phyloP scores from a whole-genome alignment of 257 asterid genomes.

The Solanum virginianum region DNA sequence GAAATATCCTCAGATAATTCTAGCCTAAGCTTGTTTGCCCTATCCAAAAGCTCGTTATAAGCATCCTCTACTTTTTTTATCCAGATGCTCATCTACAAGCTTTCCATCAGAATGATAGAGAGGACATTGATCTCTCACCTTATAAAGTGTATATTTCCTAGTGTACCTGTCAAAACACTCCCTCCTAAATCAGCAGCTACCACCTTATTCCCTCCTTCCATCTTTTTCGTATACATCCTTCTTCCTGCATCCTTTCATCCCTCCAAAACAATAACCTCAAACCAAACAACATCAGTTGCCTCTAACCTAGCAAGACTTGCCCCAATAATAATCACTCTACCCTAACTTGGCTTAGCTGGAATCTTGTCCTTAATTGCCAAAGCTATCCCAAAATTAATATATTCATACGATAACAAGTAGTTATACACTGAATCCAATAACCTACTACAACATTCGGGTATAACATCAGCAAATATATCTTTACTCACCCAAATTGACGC shows the following conservation, averaged over 20 bases:
- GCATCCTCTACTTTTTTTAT: too few relatives aligned
- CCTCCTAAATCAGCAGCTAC: slow-evolving; percentile 83
- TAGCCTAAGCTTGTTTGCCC: too few relatives aligned
- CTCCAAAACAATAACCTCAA: slow-evolving; percentile 72
- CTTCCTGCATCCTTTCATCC: slow-evolving; percentile 89
- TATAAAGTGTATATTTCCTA: slow-evolving; percentile 62
- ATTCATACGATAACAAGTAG: neutral
- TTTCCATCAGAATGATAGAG: slow-evolving; percentile 14
- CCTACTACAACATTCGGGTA: slow-evolving; percentile 44
- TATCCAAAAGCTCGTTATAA: too few relatives aligned
- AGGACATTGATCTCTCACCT: slow-evolving; percentile 85
- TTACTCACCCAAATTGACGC: too few relatives aligned
- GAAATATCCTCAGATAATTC: too few relatives aligned
- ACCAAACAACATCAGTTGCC: slow-evolving; percentile 86
- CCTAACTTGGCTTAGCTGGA: slow-evolving; percentile 26
- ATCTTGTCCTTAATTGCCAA: slow-evolving; percentile 47
- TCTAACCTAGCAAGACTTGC: slow-evolving; percentile 81
- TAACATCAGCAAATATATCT: slow-evolving; percentile 54
- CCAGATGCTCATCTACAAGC: slow-evolving; percentile 52
- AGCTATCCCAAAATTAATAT: too few relatives aligned
- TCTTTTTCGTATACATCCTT: slow-evolving; percentile 49
- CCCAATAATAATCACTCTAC: slow-evolving; percentile 53
- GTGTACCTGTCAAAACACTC: slow-evolving; percentile 75
- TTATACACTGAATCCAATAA: slow-evolving; percentile 50
- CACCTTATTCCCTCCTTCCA: slow-evolving; percentile 36